phyloP scores from a whole-genome alignment of 192 early-diverging fungal species.

The Blastocladiella britannica region DNA sequence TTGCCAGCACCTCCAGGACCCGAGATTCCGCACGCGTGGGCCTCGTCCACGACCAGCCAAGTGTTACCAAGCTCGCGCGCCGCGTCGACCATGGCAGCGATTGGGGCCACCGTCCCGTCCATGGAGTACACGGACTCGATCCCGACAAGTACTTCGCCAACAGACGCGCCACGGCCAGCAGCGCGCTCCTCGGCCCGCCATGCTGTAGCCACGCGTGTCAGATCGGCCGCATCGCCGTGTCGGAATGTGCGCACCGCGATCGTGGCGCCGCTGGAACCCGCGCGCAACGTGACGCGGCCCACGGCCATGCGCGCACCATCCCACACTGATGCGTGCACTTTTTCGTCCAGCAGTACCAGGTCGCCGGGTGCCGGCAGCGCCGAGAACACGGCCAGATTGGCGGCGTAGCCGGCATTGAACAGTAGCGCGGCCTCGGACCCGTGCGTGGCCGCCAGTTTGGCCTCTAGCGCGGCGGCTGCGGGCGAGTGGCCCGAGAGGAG shows the following conservation, averaged over 20 bases:
- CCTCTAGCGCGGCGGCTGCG: conserved; percentile 15
- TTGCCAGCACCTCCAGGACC: conserved; percentile 26
- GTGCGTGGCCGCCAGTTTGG: conserved; percentile 12
- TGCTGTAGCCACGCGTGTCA: no score
- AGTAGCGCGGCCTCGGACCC: conserved; percentile 14
- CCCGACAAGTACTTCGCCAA: no score
- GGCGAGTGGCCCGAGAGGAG: conserved; percentile 23
- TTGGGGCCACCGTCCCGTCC: conserved; percentile 26
- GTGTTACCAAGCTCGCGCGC: no score
- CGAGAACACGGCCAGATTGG: conserved; percentile 22
- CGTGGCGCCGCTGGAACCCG: no score
- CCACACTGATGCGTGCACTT: conserved; percentile 30
- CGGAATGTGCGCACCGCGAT: no score
- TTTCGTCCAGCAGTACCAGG: conserved; percentile 19
- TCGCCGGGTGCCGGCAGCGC: conserved; percentile 14
- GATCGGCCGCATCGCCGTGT: no score
- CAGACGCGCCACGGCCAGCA: no score
- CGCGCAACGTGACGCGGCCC: background rate
- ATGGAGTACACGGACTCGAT: conserved; percentile 29
- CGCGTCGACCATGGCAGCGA: conserved; percentile 14
- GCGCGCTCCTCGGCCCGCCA: no score
- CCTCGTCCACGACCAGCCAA: no score
- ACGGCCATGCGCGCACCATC: conserved; percentile 18
- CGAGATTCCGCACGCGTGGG: no score
- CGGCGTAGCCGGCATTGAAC: conserved; percentile 39